These are phyloP conservation scores for Melocanna baccifera DNA, from an alignment of 176 grass and related monocot species.

Conservation along the genomic window DNA sequence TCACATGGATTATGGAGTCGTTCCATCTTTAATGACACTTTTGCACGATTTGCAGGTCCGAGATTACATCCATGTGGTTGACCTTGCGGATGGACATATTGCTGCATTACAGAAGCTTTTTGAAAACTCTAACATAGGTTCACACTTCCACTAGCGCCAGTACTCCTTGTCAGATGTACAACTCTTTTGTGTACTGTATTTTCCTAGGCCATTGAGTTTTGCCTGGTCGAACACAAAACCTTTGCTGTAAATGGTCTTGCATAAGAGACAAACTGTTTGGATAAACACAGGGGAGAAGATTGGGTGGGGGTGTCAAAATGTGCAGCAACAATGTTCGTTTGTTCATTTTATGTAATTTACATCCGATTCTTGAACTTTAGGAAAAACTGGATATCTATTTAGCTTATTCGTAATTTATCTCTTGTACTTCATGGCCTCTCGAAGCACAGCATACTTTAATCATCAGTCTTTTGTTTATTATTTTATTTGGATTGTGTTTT, in stretches of 20 bases:
- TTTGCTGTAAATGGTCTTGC: background rate
- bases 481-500: conserved; percentile 20
- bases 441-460: background rate
- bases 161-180: background rate
- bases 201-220: background rate
- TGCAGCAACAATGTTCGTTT: background rate
- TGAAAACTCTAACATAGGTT: conserved; percentile 64
- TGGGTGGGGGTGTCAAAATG: background rate
- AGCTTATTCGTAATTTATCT: background rate
- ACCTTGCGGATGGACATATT: conserved; percentile 87
- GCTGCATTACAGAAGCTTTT: conserved; percentile 81
- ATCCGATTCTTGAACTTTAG: background rate
- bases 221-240: background rate
- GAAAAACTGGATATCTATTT: background rate
- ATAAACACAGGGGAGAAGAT: too few species aligned
- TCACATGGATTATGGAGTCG: background rate
- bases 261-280: background rate
- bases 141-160: background rate
- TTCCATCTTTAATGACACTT: conserved; percentile 13
- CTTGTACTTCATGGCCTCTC: background rate
- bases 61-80: conserved; percentile 91
- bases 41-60: conserved; percentile 51
- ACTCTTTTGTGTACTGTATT: background rate
- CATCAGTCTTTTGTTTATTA: conserved; percentile 2
- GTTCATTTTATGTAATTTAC: background rate